Evolutionary conservation across 306 rosid species (phyloP), one percentile per base, ranked within the genome.

Genomic region (Ziziphus jujuba): DNA sequence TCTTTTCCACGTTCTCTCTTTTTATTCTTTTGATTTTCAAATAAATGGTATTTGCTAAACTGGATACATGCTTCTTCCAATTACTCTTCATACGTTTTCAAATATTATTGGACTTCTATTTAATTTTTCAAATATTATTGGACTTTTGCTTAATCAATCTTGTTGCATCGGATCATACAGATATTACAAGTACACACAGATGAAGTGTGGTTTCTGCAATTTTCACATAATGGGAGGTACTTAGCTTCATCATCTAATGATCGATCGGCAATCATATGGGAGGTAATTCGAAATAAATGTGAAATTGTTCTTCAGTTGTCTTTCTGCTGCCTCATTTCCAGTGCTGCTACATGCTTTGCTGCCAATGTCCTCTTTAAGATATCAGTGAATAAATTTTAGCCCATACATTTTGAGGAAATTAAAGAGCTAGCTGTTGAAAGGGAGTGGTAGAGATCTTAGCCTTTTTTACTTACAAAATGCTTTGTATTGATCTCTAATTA

Each of bases 231-330:
- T 67, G 97, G 99, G 51, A 87, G 86, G 56, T 88, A 85, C 86
- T 82, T 95, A 73, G 99, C 99, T 69, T 90, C 99, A 62, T 85
- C 99, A 45, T 95, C 99, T 63, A 87, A 81, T 44, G 98, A 93
- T 75, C 83, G 65, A 70, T 80, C 95, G 63, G 87, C 96, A 58
- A 86, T 93, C 56, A 86, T 93, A 80, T 93, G 98, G 98, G 98
- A 90, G 98, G 98, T 93, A 83, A 80, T 16, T 50, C n/a, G 13
- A 28, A 9, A 3, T 8, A 3, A 12, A n/a, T 8, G 22, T 28
- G 9, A 14, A 48, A 19, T 44, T 12, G 4, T 63, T 28, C 14
- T 64, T 7, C 25, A 44, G 3, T 15, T 35, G 48, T 60, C 21
- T 8, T 38, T 19, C 19, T 14, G 5, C 44, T 58, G 19, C 31